Percentiles rank a stretch among this genome's conserved stretches.
Conservation (phyloP, 106 monocot species). For the Ottelia alismoides region DNA sequence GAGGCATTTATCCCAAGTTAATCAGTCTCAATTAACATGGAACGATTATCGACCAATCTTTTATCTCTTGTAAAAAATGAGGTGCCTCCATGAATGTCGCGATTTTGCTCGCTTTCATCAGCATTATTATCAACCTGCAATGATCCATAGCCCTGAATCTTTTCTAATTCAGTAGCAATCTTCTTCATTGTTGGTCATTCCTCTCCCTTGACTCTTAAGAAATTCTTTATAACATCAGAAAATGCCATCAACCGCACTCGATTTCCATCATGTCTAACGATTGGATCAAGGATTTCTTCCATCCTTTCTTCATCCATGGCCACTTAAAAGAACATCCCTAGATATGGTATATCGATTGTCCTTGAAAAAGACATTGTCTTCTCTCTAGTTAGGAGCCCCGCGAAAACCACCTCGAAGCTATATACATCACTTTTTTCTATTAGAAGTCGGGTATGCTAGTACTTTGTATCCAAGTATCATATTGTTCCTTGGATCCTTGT, state of each 20-base stretch:
- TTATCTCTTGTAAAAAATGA: too few species aligned
- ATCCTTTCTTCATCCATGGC: neutral
- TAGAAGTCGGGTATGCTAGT: conserved; percentile 19
- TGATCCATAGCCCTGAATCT: too few species aligned
- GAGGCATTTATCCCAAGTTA: too few species aligned
- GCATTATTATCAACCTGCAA: too few species aligned
- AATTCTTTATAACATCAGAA: conserved; percentile 5
- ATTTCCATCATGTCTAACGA: conserved; percentile 6
- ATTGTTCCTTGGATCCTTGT: conserved; percentile 20
- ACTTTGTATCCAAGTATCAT: conserved; percentile 32
- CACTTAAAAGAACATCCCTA: conserved; percentile 13
- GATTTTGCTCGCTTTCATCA: too few species aligned
- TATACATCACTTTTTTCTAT: too few species aligned
- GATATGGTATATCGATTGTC: conserved; percentile 2
- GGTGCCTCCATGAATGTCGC: too few species aligned
- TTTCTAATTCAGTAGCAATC: conserved; percentile 32
- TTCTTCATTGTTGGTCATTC: conserved; percentile 55
- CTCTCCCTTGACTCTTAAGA: conserved; percentile 27
- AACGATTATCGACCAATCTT: too few species aligned
- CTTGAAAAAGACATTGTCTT: conserved; percentile 5
- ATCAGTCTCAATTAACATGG: too few species aligned
- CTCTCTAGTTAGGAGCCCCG: conserved; percentile 24
- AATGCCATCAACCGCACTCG: conserved; percentile 3
- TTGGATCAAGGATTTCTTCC: conserved; percentile 9
- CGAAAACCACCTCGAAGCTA: too few species aligned